A percentile compares a stretch with the other conserved stretches of the same genome.
Conservation (phyloP, 495 filamentous ascomycete genomes). For the Tuber borchii region DNA sequence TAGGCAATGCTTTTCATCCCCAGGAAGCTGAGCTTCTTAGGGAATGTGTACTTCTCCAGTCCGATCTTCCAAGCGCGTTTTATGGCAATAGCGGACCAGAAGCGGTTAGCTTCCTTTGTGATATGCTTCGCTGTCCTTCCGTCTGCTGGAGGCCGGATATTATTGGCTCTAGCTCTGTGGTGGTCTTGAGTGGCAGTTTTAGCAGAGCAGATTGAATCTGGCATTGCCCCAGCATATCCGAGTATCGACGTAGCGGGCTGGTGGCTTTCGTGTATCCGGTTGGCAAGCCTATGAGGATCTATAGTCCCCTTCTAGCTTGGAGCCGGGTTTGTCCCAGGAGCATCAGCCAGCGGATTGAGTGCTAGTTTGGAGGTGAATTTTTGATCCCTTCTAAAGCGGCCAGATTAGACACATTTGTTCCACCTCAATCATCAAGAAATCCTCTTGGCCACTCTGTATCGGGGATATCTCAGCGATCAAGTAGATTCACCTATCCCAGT, state of each 20-base stretch:
- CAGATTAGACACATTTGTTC: too few relatives aligned
- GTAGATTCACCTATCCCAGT: too few relatives aligned
- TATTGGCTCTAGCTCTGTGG: conserved; percentile 30
- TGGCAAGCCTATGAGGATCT: conserved; percentile 56
- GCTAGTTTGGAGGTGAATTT: too few relatives aligned
- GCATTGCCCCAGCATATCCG: conserved; percentile 80
- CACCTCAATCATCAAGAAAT: too few relatives aligned
- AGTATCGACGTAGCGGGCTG: conserved; percentile 75
- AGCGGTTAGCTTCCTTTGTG: conserved; percentile 45
- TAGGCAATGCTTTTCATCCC: conserved; percentile 37
- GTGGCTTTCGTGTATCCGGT: conserved; percentile 72
- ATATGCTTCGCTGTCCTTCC: conserved; percentile 42
- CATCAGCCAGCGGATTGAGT: conserved; percentile 43
- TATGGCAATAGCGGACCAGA: conserved; percentile 59
- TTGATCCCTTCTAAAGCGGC: too few relatives aligned
- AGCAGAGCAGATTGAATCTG: conserved; percentile 79
- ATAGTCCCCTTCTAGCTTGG: conserved; percentile 47
- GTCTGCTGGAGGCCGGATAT: conserved; percentile 42
- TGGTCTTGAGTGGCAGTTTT: conserved; percentile 50
- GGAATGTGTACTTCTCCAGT: conserved; percentile 42
- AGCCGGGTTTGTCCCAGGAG: conserved; percentile 50
- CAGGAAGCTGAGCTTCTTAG: conserved; percentile 41
- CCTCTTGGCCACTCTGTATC: too few relatives aligned
- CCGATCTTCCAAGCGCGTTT: conserved; percentile 32
- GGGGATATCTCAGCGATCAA: too few relatives aligned